A percentile compares a stretch with the other conserved stretches of the same genome.
These are phyloP conservation scores for Amesomyces nigricolor DNA, from an alignment of 2,329 filamentous ascomycete species.

Conservation along the genomic window DNA sequence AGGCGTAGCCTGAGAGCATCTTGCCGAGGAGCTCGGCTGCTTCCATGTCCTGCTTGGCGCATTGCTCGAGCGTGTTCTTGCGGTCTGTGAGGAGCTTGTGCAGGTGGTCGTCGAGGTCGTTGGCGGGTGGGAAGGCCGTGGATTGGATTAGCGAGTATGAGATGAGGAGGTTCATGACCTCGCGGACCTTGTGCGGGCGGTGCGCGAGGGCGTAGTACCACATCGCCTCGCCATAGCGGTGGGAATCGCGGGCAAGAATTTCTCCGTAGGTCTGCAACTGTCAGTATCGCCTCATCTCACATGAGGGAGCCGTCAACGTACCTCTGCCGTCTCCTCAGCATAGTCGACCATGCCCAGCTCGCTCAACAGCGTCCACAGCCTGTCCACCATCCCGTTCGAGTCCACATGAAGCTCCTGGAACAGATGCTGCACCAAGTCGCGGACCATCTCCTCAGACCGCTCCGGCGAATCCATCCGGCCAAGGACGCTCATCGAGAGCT, in stretches of 20 bases:
- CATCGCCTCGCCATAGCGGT: slow-evolving; percentile 78
- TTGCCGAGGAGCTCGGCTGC: slow-evolving; percentile 79
- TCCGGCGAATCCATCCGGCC: slow-evolving; percentile 71
- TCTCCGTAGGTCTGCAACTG: slow-evolving; percentile 74
- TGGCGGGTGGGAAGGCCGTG: slow-evolving; percentile 65
- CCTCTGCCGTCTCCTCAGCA: slow-evolving; percentile 76
- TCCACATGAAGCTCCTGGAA: slow-evolving; percentile 59
- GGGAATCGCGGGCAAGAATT: slow-evolving; percentile 62
- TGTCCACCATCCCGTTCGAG: slow-evolving; percentile 69
- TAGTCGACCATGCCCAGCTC: slow-evolving; percentile 73
- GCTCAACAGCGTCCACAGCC: slow-evolving; percentile 71
- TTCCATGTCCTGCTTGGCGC: slow-evolving; percentile 70
- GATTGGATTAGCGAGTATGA: slow-evolving; percentile 85
- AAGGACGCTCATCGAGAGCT: slow-evolving; percentile 77
- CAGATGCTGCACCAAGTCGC: slow-evolving; percentile 61
- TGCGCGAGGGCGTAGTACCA: slow-evolving; percentile 90
- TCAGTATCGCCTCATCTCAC: slow-evolving; percentile 21
- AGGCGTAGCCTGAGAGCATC: slow-evolving; percentile 87
- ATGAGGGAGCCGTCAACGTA: slow-evolving; percentile 39
- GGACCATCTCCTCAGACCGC: slow-evolving; percentile 67
- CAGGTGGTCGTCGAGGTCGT: slow-evolving; percentile 69
- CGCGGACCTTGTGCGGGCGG: slow-evolving; percentile 69
- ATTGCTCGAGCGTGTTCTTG: slow-evolving; percentile 62
- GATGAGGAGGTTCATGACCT: slow-evolving; percentile 80
- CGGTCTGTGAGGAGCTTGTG: slow-evolving; percentile 65